Conservation (phyloP, 805 yeast genomes). For the Pichia nakasei region DNA sequence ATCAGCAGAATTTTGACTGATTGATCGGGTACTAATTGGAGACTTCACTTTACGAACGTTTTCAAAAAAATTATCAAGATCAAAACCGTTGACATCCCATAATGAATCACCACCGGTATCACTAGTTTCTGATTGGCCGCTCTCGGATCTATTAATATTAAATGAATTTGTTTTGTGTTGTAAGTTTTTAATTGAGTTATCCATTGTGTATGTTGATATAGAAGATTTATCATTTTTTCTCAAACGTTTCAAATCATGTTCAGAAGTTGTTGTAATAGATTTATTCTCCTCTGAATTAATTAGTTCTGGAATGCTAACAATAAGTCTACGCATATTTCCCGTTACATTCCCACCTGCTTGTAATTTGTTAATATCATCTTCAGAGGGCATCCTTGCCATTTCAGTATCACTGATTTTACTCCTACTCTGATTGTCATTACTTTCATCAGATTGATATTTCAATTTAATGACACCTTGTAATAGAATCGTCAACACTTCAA, state of each 20-base stretch:
- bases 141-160: not conserved
- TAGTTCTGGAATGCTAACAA: slow-evolving; percentile 26
- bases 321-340: slow-evolving; percentile 31
- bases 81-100: slow-evolving; percentile 30
- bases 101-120: not conserved
- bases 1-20: slow-evolving; percentile 1
- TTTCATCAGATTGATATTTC: slow-evolving; percentile 28
- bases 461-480: slow-evolving; percentile 63
- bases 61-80: slow-evolving; percentile 39
- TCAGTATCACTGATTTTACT: slow-evolving; percentile 1
- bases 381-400: slow-evolving; percentile 21
- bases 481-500: slow-evolving; percentile 61
- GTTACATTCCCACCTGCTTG: slow-evolving; percentile 31
- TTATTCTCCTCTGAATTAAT: slow-evolving; percentile 10
- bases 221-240: no score
- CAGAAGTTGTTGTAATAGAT: not conserved
- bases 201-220: no score
- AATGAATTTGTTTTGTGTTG: not conserved
- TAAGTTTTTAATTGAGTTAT: no score
- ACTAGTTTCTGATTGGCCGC: not conserved
- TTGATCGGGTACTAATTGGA: slow-evolving; percentile 19
- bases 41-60: slow-evolving; percentile 32
- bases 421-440: not conserved
- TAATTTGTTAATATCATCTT: slow-evolving; percentile 20
- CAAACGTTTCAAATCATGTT: no score